A percentile compares a stretch with the other conserved stretches of the same genome.
Conservation (phyloP, 139 green algal species). For the Tetraselmis chui region DNA sequence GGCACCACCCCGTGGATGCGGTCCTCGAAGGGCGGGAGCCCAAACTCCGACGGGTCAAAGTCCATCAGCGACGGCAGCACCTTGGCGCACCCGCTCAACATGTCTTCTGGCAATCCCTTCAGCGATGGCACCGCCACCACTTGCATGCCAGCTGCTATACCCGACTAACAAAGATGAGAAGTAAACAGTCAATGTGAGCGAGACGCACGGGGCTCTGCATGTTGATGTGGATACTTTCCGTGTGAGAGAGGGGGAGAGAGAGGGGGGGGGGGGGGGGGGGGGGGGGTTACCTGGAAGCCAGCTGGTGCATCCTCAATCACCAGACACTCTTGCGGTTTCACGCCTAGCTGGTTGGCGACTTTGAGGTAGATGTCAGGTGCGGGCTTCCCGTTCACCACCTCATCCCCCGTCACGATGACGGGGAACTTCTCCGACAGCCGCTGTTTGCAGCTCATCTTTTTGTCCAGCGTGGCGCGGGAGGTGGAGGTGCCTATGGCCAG, state of each 20-base stretch:
- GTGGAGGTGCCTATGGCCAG: constrained; percentile 26
- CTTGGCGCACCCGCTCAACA: background rate
- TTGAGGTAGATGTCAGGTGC: constrained; percentile 34
- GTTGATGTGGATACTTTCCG: too few species aligned
- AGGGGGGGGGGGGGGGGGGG: too few species aligned
- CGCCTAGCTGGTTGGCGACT: constrained; percentile 15
- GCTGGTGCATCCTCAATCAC: constrained; percentile 33
- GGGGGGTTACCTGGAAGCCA: background rate
- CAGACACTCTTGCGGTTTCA: constrained; percentile 18
- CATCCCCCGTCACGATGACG: background rate
- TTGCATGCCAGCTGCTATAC: constrained; percentile 25
- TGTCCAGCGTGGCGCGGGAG: background rate
- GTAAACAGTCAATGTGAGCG: too few species aligned
- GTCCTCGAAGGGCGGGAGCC: constrained; percentile 26
- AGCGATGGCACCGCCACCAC: constrained; percentile 28
- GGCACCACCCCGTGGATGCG: background rate
- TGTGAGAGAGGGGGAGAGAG: too few species aligned
- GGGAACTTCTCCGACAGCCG: background rate
- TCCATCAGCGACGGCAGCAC: constrained; percentile 27
- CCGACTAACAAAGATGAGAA: too few species aligned
- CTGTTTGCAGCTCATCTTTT: constrained; percentile 1
- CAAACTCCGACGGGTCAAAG: constrained; percentile 16
- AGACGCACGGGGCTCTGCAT: too few species aligned
- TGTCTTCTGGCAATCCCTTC: background rate
- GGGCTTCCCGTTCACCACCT: constrained; percentile 30